Evolutionary conservation across 192 early-diverging fungal genomes (phyloP).

Genomic region (Cetraspora pellucida): DNA sequence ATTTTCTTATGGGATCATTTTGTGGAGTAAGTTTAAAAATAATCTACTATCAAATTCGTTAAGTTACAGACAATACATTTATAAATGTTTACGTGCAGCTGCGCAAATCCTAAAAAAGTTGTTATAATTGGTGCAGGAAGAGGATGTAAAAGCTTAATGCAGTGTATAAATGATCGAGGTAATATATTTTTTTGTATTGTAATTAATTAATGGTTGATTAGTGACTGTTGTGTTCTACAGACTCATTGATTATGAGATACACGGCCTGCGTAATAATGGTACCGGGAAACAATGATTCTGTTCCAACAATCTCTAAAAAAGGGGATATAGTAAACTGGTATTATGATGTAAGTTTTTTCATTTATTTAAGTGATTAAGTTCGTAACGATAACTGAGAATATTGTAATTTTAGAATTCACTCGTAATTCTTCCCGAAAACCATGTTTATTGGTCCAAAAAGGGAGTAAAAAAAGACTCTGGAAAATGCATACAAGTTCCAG

Average conservation of each 20-base stretch:
- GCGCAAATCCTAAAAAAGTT: constrained; percentile 25
- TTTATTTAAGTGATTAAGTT: not conserved
- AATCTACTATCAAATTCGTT: constrained; percentile 36
- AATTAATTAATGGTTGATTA: not conserved
- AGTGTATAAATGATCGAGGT: constrained; percentile 45
- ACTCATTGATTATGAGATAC: not conserved
- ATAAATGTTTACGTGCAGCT: not conserved
- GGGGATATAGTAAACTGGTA: no score
- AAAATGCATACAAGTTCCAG: not conserved
- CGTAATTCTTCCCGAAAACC: constrained; percentile 39
- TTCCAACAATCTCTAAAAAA: not conserved
- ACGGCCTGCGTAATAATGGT: no score
- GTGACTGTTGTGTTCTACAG: not conserved
- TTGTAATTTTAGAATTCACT: constrained; percentile 42
- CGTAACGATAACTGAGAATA: not conserved
- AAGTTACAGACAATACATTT: not conserved
- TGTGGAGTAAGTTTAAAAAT: constrained; percentile 32
- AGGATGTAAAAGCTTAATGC: constrained; percentile 41
- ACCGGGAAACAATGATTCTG: not conserved
- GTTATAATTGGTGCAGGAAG: constrained; percentile 42
- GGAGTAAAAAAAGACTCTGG: not conserved
- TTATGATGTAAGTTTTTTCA: no score
- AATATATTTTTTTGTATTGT: not conserved
- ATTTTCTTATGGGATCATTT: constrained; percentile 42
- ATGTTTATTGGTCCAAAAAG: constrained; percentile 37